These are phyloP conservation scores for Starmerella kuoi DNA, from an alignment of 805 yeast species.

Conservation along the genomic window DNA sequence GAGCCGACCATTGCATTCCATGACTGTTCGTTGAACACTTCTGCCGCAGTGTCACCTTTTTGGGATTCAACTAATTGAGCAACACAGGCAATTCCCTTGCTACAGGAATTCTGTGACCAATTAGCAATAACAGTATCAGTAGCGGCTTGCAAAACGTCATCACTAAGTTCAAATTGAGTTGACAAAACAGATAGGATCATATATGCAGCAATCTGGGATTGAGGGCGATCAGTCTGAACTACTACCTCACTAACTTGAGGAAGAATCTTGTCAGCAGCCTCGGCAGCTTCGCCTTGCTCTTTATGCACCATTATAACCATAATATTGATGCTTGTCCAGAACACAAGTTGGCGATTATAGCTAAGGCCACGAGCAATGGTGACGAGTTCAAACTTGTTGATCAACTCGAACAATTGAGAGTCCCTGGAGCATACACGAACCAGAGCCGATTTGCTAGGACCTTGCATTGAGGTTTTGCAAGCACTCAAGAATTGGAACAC, in stretches of 20 bases:
- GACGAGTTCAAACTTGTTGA: slow-evolving; percentile 43
- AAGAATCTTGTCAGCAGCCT: slow-evolving; percentile 29
- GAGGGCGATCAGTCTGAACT: slow-evolving; percentile 29
- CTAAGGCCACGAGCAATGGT: slow-evolving; percentile 43
- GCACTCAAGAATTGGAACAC: slow-evolving; percentile 60
- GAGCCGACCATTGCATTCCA: slow-evolving; percentile 12
- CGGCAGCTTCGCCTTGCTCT: slow-evolving; percentile 26
- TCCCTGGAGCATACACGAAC: slow-evolving; percentile 60
- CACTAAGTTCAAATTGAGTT: slow-evolving; percentile 53
- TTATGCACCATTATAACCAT: slow-evolving; percentile 56
- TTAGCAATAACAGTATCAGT: slow-evolving; percentile 43
- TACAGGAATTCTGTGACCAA: slow-evolving; percentile 29
- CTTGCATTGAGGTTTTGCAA: slow-evolving; percentile 49
- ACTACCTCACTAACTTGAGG: slow-evolving; percentile 29
- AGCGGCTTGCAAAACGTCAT: slow-evolving; percentile 46
- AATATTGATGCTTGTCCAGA: slow-evolving; percentile 62
- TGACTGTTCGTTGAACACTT: slow-evolving; percentile 18
- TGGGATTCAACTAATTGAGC: slow-evolving; percentile 26
- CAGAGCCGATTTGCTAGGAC: slow-evolving; percentile 58
- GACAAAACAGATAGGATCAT: slow-evolving; percentile 68
- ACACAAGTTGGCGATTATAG: slow-evolving; percentile 60
- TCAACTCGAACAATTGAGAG: slow-evolving; percentile 51
- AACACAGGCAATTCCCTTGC: slow-evolving; percentile 27
- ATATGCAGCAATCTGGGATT: slow-evolving; percentile 71
- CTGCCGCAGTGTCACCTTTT: slow-evolving; percentile 10